Evolutionary conservation across 1,139 yeast species (phyloP), one percentile per base, ranked within the genome.

Genomic region (Geotrichum bryndzae): DNA sequence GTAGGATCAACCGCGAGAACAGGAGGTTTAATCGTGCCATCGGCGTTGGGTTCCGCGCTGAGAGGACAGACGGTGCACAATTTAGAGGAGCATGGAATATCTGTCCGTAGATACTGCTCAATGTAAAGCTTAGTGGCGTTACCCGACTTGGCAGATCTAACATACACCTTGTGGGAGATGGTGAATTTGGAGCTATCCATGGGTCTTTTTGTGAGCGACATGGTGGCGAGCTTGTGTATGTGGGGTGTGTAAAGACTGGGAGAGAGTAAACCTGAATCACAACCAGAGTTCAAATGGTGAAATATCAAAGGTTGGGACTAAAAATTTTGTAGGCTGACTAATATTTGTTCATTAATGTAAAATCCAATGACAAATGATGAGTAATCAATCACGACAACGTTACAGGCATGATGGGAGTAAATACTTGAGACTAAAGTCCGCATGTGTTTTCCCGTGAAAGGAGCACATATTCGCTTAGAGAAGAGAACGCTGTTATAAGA

Each of bases 81-180:
- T 67, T 79, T 80, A 2, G 97, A 90, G 57, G 87, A 84, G 74
- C 99, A 94, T 25, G 97, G 96, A 62, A 95, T 91, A 74, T 95
- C 99, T 61, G 84, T 84, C 72, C 99, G 82, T 62, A 95, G 79
- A 72, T 95, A 95, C 73, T 92, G 98, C 73, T 95, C 99, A 68
- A 98, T 83, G 27, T 91, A 97, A 51, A 95, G 82, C 73, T 94
- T 94, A 53, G 92, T 82, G 5, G 97, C 97, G 60, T 88, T 87
- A 13, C 98, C 98, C 67, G 88, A 85, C 69, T 94, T 82, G 27
- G 76, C 70, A 2, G 97, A 89, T 68, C 97, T 80, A 59, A 94
- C 96, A 77, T 89, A 94, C 23, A 94, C 97, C 74, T 92, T 94
- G 66, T 91, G 94, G 0, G 96, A 69, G 13, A 71, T 64, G 35